These are phyloP conservation scores for Trichophyton equinum DNA, from an alignment of 2,329 filamentous ascomycete species.

Conservation along the genomic window DNA sequence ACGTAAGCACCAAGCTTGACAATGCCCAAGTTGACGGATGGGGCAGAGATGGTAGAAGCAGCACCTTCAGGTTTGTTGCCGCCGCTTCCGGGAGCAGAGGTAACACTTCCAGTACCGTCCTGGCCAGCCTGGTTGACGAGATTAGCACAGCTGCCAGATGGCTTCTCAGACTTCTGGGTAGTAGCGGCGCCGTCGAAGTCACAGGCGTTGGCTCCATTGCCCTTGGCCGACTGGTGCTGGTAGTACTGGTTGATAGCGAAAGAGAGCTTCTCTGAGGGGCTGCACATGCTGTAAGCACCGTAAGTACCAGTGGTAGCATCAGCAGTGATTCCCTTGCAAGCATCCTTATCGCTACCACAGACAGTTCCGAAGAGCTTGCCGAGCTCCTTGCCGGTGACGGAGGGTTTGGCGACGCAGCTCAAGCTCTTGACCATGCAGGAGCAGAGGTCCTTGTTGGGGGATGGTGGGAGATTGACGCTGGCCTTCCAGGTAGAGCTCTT, in stretches of 20 bases:
- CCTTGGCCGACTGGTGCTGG: slow-evolving; percentile 24
- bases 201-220: slow-evolving; percentile 28
- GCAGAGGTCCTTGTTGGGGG: slow-evolving; percentile 68
- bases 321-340: slow-evolving; percentile 28
- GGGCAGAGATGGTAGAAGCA: slow-evolving; percentile 19
- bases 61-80: slow-evolving; percentile 21
- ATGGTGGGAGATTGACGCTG: slow-evolving; percentile 60
- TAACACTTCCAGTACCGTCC: slow-evolving; percentile 29
- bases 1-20: slow-evolving; percentile 34
- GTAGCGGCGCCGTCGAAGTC: slow-evolving; percentile 32
- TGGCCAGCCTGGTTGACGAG: slow-evolving; percentile 31
- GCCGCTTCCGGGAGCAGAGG: slow-evolving; percentile 20
- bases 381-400: slow-evolving; percentile 47
- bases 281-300: slow-evolving; percentile 38
- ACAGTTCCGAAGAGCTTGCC: slow-evolving; percentile 51
- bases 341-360: slow-evolving; percentile 27
- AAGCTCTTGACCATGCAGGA: slow-evolving; percentile 69
- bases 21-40: slow-evolving; percentile 28
- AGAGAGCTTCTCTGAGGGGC: slow-evolving; percentile 30
- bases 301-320: slow-evolving; percentile 32
- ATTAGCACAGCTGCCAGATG: slow-evolving; percentile 26
- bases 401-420: slow-evolving; percentile 52
- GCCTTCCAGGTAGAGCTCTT: slow-evolving; percentile 52
- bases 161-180: slow-evolving; percentile 22
- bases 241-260: slow-evolving; percentile 37